Evolutionary conservation across 441 rosid species (phyloP), one percentile per base, ranked within the genome.

Genomic region (Populus hybrid): DNA sequence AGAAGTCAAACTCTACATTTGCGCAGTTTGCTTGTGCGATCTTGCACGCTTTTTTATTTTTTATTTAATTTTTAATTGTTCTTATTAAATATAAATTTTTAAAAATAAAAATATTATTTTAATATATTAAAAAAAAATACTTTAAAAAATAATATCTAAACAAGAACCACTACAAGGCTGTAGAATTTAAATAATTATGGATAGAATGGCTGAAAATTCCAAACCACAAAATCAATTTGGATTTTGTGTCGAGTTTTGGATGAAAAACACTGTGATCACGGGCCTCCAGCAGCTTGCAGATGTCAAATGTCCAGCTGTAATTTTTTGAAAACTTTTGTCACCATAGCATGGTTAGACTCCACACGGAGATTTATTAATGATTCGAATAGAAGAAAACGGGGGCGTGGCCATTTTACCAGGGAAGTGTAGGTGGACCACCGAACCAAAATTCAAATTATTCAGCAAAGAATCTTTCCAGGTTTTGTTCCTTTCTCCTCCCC

Each of bases 381-480:
- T 71, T 10, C 21, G 35, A 10, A 66, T 70, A 14, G 21, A 75
- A 6, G 12, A 35, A 30, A 30, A 67, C 8, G 34, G 71, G 70
- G 61, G 16, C 16, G 40, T 57, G 63, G 20, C 70, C 79, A 76
- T 70, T 67, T 65, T 36, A 71, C 40, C 75, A 35, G 78, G 82
- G 61, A 79, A 72, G 34, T 78, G 81, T 71, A 57, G 80, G 76
- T 81, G 86, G 89, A 85, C 86, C 85, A 83, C 79, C 70, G 61
- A 74, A 75, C 80, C 68, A 72, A 57, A 66, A 30, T 69, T 77
- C 59, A 71, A 84, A 80, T 73, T 68, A 73, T 63, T 35, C 87
- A 34, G 77, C 76, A 64, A 32, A 83, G 87, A 87, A 87, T 89
- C 90, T 86, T 81, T 87, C 78, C 90, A 83, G 87, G 75, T 79